phyloP scores from a whole-genome alignment of 371 early-diverging fungal genomes.

The Mucor indicus region DNA sequence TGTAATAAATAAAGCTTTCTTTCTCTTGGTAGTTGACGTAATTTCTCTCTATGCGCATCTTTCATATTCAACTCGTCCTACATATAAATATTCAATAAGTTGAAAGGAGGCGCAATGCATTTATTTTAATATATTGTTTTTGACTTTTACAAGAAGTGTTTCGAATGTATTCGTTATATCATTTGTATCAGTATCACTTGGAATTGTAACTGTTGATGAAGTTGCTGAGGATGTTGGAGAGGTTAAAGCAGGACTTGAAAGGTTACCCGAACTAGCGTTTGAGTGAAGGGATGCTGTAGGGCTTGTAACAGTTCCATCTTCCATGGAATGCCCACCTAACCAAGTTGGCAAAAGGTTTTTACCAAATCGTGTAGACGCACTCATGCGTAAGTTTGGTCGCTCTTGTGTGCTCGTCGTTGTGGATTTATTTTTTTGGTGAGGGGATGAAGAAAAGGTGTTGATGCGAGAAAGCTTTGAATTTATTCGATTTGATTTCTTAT shows the following conservation, averaged over 20 bases:
- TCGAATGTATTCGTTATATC: constrained; percentile 19
- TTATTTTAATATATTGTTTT: background rate
- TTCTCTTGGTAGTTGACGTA: constrained; percentile 48
- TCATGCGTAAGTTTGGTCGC: constrained; percentile 22
- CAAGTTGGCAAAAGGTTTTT: constrained; percentile 37
- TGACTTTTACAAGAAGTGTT: constrained; percentile 13
- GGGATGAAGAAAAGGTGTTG: constrained; percentile 6
- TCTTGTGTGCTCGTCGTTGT: constrained; percentile 12
- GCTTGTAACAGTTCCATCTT: constrained; percentile 1
- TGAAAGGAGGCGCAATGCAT: background rate
- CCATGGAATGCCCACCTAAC: constrained; percentile 29
- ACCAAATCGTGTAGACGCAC: constrained; percentile 40
- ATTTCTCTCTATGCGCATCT: constrained; percentile 43
- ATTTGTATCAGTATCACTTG: constrained; percentile 1
- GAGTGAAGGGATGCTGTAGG: constrained; percentile 3
- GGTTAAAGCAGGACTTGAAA: background rate
- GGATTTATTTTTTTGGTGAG: no score
- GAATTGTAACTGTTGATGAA: background rate
- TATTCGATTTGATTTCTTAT: background rate
- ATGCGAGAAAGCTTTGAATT: constrained; percentile 5
- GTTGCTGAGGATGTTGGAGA: background rate
- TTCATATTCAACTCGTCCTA: constrained; percentile 64
- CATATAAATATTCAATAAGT: background rate
- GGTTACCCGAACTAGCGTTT: background rate
- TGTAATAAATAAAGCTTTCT: constrained; percentile 49